phyloP scores from a whole-genome alignment of 805 yeast species.

The Yueomyces sp. region DNA sequence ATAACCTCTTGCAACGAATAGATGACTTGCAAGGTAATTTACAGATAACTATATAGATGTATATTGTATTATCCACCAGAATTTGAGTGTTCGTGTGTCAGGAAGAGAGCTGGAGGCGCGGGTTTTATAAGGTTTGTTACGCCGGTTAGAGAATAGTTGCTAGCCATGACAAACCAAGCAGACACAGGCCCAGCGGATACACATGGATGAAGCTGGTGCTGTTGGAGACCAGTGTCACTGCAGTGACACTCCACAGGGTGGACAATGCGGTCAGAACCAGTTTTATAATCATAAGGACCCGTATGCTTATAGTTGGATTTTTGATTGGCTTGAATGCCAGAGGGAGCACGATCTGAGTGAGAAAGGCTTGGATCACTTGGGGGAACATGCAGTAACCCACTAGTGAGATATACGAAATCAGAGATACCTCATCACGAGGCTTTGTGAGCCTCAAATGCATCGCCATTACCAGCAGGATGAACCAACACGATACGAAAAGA shows the following conservation, averaged over 20 bases:
- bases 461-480: conserved; percentile 15
- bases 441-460: conserved; percentile 18
- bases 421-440: conserved; percentile 13
- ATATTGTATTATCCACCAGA: no score
- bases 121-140: no score
- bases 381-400: conserved; percentile 25
- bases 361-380: conserved; percentile 16
- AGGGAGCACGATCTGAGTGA: conserved; percentile 17
- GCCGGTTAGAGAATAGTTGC: conserved; percentile 5
- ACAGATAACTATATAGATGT: no score
- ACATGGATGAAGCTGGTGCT: conserved; percentile 12
- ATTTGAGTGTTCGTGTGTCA: no score
- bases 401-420: conserved; percentile 21
- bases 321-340: conserved; percentile 8
- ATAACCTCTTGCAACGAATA: no score
- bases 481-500: conserved; percentile 21
- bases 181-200: conserved; percentile 17
- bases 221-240: conserved; percentile 15
- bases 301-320: conserved; percentile 5
- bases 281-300: conserved; percentile 9
- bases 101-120: no score
- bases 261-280: conserved; percentile 9
- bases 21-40: no score
- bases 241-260: conserved; percentile 15
- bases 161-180: conserved; percentile 18